Evolutionary conservation across 306 rosid genomes (phyloP), one percentile per base, ranked within the genome.

Genomic region (Alnus rubra): DNA sequence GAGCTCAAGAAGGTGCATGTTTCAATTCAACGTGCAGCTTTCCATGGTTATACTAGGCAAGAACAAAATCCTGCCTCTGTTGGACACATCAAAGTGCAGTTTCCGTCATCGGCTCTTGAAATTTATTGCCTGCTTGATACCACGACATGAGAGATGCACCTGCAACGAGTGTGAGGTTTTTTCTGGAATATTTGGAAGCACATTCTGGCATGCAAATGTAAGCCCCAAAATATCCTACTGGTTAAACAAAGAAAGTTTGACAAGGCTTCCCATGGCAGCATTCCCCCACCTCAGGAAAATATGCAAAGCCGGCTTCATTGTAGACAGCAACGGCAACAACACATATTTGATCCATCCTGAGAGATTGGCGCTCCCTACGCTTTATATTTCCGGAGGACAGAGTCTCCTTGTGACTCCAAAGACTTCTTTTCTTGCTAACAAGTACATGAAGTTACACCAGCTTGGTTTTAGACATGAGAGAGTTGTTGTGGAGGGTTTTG

Each of bases 381-480:
- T 79, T 12, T 79, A 79, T 4, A 71, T 83, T 45, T 83, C 83
- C 0, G 83, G 86, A 31, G 81, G 86, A 13, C 70, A 60, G 28
- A 62, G 59, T 65, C 75, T 83, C 39, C 81, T 83, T 7, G 78
- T 59, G 56, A 75, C 75, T 79, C 83, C 86, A 33, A 69, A 16
- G 11, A 83, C 86, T 52, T 79, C 86, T 51, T 83, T 83, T 45
- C 78, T 83, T 6, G 86, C 86, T 30, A 78, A 70, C 52, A 83
- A 75, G 51, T 79, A 83, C 78, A 79, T 83, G 86, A 83, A 71
- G 81, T 28, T 83, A 77, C 83, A 79, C 78, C 86, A 79, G 19
- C 83, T 83, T 19, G 65, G 76, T 3, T 83, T 79, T 42, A 54
- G 78, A 23, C 81, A 63, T 56, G 78, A 79, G 75, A 75, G 81